Percentiles rank a stretch among this genome's conserved stretches.
Evolutionary conservation across 345 rosid species (phyloP).

Genomic region (Lagerstroemia speciosa): DNA sequence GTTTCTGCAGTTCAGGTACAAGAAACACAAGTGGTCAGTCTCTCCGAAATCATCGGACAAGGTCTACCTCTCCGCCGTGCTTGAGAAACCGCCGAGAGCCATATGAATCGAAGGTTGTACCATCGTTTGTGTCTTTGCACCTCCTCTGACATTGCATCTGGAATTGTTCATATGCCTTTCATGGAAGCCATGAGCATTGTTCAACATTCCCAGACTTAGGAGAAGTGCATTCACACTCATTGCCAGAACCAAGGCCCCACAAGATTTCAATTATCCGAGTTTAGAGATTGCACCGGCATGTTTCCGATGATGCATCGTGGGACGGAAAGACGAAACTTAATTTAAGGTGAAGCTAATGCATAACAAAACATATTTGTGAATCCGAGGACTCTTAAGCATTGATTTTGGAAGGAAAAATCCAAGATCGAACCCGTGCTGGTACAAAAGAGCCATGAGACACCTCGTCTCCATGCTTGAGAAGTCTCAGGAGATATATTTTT

Average conservation of each 20-base stretch:
- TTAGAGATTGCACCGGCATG: too few species aligned
- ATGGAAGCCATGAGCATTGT: not conserved
- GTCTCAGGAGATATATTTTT: too few species aligned
- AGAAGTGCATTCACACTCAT: not conserved
- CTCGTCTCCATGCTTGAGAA: too few species aligned
- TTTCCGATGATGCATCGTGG: too few species aligned
- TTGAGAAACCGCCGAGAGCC: conserved; percentile 84
- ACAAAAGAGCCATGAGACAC: too few species aligned
- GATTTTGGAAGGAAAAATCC: too few species aligned
- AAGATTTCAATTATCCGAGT: not conserved
- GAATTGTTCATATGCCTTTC: not conserved
- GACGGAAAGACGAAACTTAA: too few species aligned
- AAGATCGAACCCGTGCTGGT: too few species aligned
- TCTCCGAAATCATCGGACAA: conserved; percentile 59
- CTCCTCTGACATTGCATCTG: not conserved
- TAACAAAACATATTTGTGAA: too few species aligned
- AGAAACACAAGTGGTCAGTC: conserved; percentile 74
- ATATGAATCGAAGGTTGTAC: conserved; percentile 23
- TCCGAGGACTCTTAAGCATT: too few species aligned
- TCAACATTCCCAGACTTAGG: not conserved
- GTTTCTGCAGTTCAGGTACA: conserved; percentile 82
- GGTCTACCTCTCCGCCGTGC: conserved; percentile 69
- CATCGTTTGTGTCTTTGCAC: too few species aligned
- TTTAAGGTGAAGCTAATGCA: too few species aligned
- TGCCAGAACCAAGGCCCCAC: not conserved